These are phyloP conservation scores for Chalaropsis ovoidea DNA, from an alignment of 2,329 filamentous ascomycete genomes.

Conservation along the genomic window DNA sequence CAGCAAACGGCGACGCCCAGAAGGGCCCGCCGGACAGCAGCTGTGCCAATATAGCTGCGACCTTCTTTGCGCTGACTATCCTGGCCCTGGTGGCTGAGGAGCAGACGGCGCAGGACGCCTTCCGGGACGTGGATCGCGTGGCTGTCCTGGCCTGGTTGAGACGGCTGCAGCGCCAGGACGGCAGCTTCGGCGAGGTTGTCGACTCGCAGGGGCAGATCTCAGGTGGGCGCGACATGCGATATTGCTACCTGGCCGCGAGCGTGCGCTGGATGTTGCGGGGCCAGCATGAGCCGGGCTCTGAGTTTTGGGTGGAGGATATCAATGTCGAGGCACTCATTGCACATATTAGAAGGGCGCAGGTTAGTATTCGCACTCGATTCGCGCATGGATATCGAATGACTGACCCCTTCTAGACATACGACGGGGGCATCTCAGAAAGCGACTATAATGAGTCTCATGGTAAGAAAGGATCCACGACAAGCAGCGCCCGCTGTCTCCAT, in stretches of 20 bases:
- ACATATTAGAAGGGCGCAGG: conserved; percentile 59
- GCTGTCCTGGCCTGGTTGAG: conserved; percentile 65
- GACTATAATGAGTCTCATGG: conserved; percentile 75
- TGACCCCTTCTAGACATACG: conserved; percentile 52
- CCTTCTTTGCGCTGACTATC: conserved; percentile 74
- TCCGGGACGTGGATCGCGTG: conserved; percentile 55
- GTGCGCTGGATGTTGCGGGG: conserved; percentile 75
- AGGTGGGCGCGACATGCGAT: conserved; percentile 75
- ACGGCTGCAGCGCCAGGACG: conserved; percentile 67
- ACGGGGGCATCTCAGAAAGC: conserved; percentile 72
- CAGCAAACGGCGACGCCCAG: neutral
- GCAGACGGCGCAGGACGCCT: conserved; percentile 36
- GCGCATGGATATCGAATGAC: neutral
- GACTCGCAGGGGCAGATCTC: conserved; percentile 49
- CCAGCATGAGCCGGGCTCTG: conserved; percentile 40
- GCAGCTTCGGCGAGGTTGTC: conserved; percentile 81
- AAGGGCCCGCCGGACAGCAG: conserved; percentile 14
- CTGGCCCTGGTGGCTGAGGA: conserved; percentile 48
- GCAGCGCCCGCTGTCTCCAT: conserved; percentile 1
- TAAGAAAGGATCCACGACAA: conserved; percentile 33
- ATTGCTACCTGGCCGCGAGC: conserved; percentile 73
- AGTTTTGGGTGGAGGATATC: conserved; percentile 57
- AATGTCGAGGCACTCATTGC: conserved; percentile 57
- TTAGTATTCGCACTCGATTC: conserved; percentile 28
- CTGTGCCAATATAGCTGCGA: conserved; percentile 67